Base-by-base conservation (phyloP, 768 basidiomycete species). In the Suillus clintonianus region DNA sequence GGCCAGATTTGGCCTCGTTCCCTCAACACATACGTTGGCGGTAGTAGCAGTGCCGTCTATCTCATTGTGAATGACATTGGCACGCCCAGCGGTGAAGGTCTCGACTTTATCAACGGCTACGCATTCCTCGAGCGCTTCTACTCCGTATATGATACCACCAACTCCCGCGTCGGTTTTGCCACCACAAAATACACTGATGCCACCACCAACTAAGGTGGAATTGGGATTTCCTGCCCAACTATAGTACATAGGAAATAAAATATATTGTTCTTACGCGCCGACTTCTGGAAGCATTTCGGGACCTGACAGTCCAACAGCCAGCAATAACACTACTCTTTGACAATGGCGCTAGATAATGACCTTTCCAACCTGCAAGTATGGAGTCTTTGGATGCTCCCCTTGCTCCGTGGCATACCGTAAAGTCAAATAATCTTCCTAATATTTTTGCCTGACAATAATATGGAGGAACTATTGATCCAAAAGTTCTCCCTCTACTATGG, bases 41-140 rank as follows among this genome's bases (percentile, higher is more conserved):
- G 83, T 41, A 71, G 63, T 8, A 42, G 68, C 0, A 50, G 66
- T 64, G 59, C 64, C 62, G 72, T 84, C 37, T 83, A 83, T 70
- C 73, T 77, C 36, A 69, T 82, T 58, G 75, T 81, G 19, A 56
- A 42, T 51, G 36, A 78, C 70, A 65, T 82, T 42, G 85, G 85
- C 36, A 66, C 74, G 1, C 65, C 67, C 36, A 70, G 76, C 11
- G 84, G 82, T 54, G 22, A 78, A 64, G 86, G 84, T 15, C 72
- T 87, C 19, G 83, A 85, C 75, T 86, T 87, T 65, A 79, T 88
- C 71, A 81, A 85, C 72, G 84, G 86, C 19, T 79, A 77, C 69
- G 68, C 74, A 5, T 87, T 85, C 80, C 77, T 87, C 32, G 80
- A 85, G 74, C 85, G 89, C 17, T 89, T 86, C 82, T 89, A 89